Conservation (phyloP, 148 eudicot genomes). For the Vaccinium myrtillus region DNA sequence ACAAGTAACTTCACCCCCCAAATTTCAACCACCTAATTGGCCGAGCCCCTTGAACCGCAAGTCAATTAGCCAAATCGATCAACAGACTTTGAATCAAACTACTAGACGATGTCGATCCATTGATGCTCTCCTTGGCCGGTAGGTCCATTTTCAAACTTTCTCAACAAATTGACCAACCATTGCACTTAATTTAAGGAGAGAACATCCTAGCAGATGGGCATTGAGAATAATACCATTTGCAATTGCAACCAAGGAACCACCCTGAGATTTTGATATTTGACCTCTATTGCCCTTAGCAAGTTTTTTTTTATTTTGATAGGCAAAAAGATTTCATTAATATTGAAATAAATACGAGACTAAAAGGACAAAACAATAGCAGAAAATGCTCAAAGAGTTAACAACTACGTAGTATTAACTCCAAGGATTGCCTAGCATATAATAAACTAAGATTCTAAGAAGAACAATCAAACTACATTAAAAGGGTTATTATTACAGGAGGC, state of each 20-base stretch:
- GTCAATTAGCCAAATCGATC: neutral
- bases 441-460: conserved; percentile 1
- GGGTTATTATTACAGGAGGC: too few relatives aligned
- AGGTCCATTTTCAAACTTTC: neutral
- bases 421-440: neutral
- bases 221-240: neutral
- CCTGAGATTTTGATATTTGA: neutral
- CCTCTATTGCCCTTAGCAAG: neutral
- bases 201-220: neutral
- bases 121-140: neutral
- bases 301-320: too few relatives aligned
- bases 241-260: neutral
- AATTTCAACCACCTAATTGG: neutral
- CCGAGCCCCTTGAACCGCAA: neutral
- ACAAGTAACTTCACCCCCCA: neutral
- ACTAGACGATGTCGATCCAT: neutral
- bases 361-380: too few relatives aligned
- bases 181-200: neutral
- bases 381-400: neutral
- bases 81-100: neutral
- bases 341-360: too few relatives aligned
- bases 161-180: neutral
- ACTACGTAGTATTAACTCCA: neutral
- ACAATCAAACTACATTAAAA: too few relatives aligned
- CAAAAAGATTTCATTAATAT: too few relatives aligned